Evolutionary conservation across 495 filamentous ascomycete species (phyloP).

Genomic region (Recurvomyces mirabilis): DNA sequence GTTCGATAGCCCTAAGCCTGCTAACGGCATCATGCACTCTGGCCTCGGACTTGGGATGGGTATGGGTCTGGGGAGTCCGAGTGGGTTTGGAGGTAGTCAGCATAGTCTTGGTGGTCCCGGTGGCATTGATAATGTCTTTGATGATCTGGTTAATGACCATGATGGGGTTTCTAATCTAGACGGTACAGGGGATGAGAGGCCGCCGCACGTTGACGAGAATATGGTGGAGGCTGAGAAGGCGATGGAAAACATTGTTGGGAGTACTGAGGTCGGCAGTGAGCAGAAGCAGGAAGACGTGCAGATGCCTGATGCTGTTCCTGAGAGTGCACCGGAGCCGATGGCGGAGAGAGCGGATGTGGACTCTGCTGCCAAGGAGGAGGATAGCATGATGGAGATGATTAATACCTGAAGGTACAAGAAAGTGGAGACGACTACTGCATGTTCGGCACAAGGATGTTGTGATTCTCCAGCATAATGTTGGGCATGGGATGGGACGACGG

Average conservation of each 20-base stretch:
- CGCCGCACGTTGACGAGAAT: not conserved
- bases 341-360: not conserved
- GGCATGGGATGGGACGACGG: no score
- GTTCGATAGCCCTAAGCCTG: constrained; percentile 11
- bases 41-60: not conserved
- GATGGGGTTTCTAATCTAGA: constrained; percentile 12
- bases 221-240: no score
- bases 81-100: constrained; percentile 13
- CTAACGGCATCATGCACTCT: no score
- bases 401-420: no score
- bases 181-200: constrained; percentile 7
- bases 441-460: no score
- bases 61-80: constrained; percentile 6
- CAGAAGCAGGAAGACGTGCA: not conserved
- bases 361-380: no score
- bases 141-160: constrained; percentile 19
- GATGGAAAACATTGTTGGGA: no score
- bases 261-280: not conserved
- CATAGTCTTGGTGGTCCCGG: constrained; percentile 7
- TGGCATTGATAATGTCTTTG: constrained; percentile 19
- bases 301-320: not conserved
- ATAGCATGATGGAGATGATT: not conserved
- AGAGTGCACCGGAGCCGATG: not conserved
- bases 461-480: no score
- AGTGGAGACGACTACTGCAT: no score